phyloP scores from a whole-genome alignment of 2,329 filamentous ascomycete genomes.

The Penicillium sp. region DNA sequence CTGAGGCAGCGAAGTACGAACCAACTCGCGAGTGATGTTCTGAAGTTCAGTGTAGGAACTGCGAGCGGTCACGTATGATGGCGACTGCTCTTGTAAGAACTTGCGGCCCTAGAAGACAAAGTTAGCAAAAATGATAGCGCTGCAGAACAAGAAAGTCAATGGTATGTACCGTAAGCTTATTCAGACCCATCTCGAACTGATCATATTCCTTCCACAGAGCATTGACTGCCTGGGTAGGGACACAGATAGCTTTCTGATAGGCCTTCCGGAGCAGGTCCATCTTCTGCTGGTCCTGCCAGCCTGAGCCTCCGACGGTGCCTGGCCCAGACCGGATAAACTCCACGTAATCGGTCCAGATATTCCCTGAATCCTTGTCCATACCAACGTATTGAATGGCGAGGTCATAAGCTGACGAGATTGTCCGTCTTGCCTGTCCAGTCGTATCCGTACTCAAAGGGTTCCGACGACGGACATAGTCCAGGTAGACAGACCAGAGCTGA shows the following conservation, averaged over 20 bases:
- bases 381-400: constrained; percentile 89
- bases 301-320: constrained; percentile 78
- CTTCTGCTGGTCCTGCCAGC: constrained; percentile 98
- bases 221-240: constrained; percentile 82
- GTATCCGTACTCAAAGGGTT: constrained; percentile 84
- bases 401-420: constrained; percentile 84
- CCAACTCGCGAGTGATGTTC: constrained; percentile 76
- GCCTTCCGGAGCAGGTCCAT: constrained; percentile 91
- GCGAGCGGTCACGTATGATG: constrained; percentile 93
- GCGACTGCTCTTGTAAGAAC: constrained; percentile 88
- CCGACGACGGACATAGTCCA: constrained; percentile 90
- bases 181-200: constrained; percentile 89
- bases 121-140: constrained; percentile 7
- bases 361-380: constrained; percentile 84
- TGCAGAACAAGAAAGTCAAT: background rate
- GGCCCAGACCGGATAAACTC: constrained; percentile 89
- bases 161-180: constrained; percentile 75
- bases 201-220: constrained; percentile 97
- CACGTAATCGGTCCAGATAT: constrained; percentile 92
- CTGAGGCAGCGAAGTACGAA: constrained; percentile 74
- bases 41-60: constrained; percentile 88
- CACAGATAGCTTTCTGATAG: constrained; percentile 84
- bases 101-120: constrained; percentile 70
- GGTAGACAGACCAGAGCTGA: constrained; percentile 86
- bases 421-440: constrained; percentile 71